Evolutionary conservation across 108 stramenopile species (phyloP), one percentile per base, ranked within the genome.

Genomic region (Epithemia pelagica): DNA sequence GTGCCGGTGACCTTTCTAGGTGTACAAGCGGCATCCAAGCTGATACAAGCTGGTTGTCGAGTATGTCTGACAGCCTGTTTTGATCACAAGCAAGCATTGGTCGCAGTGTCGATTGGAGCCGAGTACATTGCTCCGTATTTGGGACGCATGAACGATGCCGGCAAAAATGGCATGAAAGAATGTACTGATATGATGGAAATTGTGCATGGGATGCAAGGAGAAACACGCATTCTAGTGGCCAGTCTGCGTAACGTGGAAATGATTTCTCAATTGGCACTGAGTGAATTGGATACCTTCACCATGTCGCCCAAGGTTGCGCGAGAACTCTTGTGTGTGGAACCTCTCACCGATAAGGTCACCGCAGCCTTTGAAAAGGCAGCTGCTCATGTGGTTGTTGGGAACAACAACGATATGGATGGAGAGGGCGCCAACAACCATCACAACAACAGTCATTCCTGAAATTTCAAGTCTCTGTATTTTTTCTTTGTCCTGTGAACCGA

Each of bases 61-160:
- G 72, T 88, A 10, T 88, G 87, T 74, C 62, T 88, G 66, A 88
- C 87, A n/a, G 87, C 83, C 18, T 82, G 82, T 32, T 85, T 82
- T 37, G 59, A 74, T 64, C 72, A 62, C 68, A 71, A 83, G 15
- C 87, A 88, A 66, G 87, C 84, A 31, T 20, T 88, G 52, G 71
- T 81, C 51, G 87, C 87, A 24, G 76, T 72, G 1, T 61, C 58
- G 25, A 63, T 81, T 27, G 87, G 87, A 28, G 87, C 80, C 25
- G 87, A 88, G 25, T 88, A 85, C 58, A 33, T 87, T 51, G 74
- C 74, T 21, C 71, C 83, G 20, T 84, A 70, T 61, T 46, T 69
- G 30, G 74, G 76, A 28, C 52, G 87, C 46, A 82, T 88, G 83
- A 76, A 65, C 21, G 86, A 87, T 66, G 71, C 73, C 28, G 82